phyloP scores from a whole-genome alignment of 2,329 filamentous ascomycete species.

The Cladosporium oxysporum region DNA sequence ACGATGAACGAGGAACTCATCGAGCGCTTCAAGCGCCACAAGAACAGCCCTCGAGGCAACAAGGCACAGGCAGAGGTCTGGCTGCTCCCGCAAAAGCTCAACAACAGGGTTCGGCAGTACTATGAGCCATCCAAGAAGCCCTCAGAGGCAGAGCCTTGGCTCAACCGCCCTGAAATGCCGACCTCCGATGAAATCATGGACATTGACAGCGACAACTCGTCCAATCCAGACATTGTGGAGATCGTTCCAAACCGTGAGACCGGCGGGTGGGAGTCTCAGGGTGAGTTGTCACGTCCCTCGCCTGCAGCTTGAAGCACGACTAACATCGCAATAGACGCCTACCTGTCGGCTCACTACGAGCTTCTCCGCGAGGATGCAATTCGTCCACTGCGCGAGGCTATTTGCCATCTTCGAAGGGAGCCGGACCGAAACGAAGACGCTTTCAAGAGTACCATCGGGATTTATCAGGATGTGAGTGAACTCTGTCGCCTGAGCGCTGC shows the following conservation, averaged over 20 bases:
- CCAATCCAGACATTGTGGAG: conserved; percentile 22
- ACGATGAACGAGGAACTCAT: conserved; percentile 31
- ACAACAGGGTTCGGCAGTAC: conserved; percentile 32
- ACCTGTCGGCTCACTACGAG: conserved; percentile 72
- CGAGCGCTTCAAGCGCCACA: conserved; percentile 33
- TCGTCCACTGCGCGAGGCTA: conserved; percentile 67
- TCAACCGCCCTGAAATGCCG: conserved; percentile 56
- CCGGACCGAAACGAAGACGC: conserved; percentile 59
- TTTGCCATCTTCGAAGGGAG: conserved; percentile 56
- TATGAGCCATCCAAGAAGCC: conserved; percentile 24
- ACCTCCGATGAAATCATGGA: conserved; percentile 54
- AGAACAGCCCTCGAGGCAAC: not conserved
- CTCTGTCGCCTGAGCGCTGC: conserved; percentile 23
- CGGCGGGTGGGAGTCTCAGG: conserved; percentile 59
- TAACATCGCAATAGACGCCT: conserved; percentile 49
- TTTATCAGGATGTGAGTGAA: conserved; percentile 67
- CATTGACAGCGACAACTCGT: conserved; percentile 14
- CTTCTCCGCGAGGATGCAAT: conserved; percentile 75
- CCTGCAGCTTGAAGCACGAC: not conserved
- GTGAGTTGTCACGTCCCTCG: conserved; percentile 12
- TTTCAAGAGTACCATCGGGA: conserved; percentile 45
- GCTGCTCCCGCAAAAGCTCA: conserved; percentile 31
- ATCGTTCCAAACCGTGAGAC: conserved; percentile 53
- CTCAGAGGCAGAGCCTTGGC: conserved; percentile 33
- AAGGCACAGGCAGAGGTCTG: conserved; percentile 21